Evolutionary conservation across 164 flowering plant species (phyloP).

Genomic region (Piper longum): DNA sequence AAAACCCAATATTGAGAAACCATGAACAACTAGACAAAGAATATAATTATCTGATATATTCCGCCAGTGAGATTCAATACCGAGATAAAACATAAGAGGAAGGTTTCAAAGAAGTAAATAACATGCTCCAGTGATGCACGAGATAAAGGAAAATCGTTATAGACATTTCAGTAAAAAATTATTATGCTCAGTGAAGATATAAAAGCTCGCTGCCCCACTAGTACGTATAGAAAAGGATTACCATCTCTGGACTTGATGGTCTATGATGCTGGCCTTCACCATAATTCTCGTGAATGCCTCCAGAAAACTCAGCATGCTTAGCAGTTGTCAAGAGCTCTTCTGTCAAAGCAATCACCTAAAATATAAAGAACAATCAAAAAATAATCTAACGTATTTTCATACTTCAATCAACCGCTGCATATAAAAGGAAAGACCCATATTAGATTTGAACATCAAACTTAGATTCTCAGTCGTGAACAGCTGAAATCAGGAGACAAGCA

Average conservation of each 20-base stretch:
- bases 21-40: too few relatives aligned
- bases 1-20: background rate
- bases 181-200: too few relatives aligned
- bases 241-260: conserved; percentile 21
- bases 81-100: too few relatives aligned
- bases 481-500: conserved; percentile 58
- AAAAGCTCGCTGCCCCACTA: too few relatives aligned
- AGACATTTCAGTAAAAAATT: too few relatives aligned
- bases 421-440: conserved; percentile 8
- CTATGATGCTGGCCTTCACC: conserved; percentile 23
- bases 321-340: conserved; percentile 90
- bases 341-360: conserved; percentile 87
- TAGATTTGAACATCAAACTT: conserved; percentile 33
- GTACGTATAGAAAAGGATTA: conserved; percentile 1
- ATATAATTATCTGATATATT: too few relatives aligned
- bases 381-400: too few relatives aligned
- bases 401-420: conserved; percentile 2
- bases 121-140: too few relatives aligned
- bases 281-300: conserved; percentile 16
- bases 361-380: conserved; percentile 8
- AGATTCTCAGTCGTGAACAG: conserved; percentile 54
- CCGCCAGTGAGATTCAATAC: too few relatives aligned
- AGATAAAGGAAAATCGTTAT: too few relatives aligned
- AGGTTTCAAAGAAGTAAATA: too few relatives aligned
- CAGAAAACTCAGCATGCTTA: conserved; percentile 50